Evolutionary conservation across 352 stramenopile species (phyloP).

Genomic region (Pythium angustatum): DNA sequence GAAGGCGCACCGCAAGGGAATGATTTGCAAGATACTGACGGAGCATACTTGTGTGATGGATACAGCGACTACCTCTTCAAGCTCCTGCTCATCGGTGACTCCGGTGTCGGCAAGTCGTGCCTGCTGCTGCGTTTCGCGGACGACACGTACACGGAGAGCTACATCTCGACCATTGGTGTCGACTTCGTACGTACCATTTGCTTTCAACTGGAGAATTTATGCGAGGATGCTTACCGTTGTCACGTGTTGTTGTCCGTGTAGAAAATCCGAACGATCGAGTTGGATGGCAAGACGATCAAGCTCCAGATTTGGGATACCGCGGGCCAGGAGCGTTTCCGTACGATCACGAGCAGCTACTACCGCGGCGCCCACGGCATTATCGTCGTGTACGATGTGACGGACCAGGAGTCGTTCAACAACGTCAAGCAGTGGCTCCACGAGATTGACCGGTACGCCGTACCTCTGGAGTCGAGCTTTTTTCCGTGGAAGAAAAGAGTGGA

Average conservation of each 20-base stretch:
- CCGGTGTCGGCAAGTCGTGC: conserved; percentile 98
- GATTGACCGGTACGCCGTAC: conserved; percentile 68
- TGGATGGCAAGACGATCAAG: conserved; percentile 99
- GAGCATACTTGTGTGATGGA: background rate
- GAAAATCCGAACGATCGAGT: conserved; percentile 99
- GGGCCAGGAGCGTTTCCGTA: conserved; percentile 99
- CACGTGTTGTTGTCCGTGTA: conserved; percentile 19
- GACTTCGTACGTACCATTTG: conserved; percentile 94
- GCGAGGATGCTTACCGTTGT: background rate
- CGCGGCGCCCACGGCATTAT: conserved; percentile 99
- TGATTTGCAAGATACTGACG: background rate
- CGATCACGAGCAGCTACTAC: conserved; percentile 99
- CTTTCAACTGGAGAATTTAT: background rate
- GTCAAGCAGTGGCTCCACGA: conserved; percentile 98
- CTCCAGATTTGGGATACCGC: conserved; percentile 99
- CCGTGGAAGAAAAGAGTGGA: background rate
- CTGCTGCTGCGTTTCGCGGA: conserved; percentile 99
- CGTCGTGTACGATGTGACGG: conserved; percentile 99
- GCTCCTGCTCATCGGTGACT: conserved; percentile 98
- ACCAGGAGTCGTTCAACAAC: conserved; percentile 97
- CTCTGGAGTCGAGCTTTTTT: background rate
- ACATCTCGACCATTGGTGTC: conserved; percentile 99
- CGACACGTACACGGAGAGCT: conserved; percentile 99
- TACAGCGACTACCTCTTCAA: conserved; percentile 98
- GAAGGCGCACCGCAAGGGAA: background rate